Conservation (phyloP, 768 basidiomycete species). For the Mycena albidolilacea region DNA sequence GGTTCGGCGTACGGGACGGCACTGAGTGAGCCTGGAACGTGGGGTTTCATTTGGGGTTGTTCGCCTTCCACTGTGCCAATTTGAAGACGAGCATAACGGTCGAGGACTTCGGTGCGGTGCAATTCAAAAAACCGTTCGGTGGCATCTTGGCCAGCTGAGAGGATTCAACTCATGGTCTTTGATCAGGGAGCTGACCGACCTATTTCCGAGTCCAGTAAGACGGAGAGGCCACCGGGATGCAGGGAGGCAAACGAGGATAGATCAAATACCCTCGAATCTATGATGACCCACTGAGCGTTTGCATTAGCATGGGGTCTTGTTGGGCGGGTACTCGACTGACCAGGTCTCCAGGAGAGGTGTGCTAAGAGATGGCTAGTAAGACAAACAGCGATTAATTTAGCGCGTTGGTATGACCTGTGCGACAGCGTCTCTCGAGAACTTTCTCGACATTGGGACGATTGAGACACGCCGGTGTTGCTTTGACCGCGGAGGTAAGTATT, state of each 20-base stretch:
- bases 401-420: constrained; percentile 51
- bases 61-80: constrained; percentile 75
- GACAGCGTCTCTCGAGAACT: constrained; percentile 59
- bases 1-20: constrained; percentile 89
- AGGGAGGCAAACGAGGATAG: constrained; percentile 83
- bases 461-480: neutral
- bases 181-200: constrained; percentile 58
- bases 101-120: constrained; percentile 57
- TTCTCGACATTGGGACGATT: constrained; percentile 36
- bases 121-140: constrained; percentile 60
- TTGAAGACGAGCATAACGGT: constrained; percentile 66
- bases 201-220: constrained; percentile 84
- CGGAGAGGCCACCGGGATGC: constrained; percentile 88
- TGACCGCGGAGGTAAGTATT: neutral
- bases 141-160: constrained; percentile 80
- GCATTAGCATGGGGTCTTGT: neutral
- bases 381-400: neutral
- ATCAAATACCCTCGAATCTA: constrained; percentile 87
- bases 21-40: constrained; percentile 66
- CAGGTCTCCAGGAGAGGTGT: constrained; percentile 33
- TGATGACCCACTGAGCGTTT: constrained; percentile 28
- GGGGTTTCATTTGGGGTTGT: constrained; percentile 61
- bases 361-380: constrained; percentile 31
- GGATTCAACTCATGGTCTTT: constrained; percentile 40
- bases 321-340: neutral